Percentiles rank a stretch among this genome's conserved stretches.
These are phyloP conservation scores for Stemphylium beticola DNA, from an alignment of 2,329 filamentous ascomycete genomes.

Conservation along the genomic window DNA sequence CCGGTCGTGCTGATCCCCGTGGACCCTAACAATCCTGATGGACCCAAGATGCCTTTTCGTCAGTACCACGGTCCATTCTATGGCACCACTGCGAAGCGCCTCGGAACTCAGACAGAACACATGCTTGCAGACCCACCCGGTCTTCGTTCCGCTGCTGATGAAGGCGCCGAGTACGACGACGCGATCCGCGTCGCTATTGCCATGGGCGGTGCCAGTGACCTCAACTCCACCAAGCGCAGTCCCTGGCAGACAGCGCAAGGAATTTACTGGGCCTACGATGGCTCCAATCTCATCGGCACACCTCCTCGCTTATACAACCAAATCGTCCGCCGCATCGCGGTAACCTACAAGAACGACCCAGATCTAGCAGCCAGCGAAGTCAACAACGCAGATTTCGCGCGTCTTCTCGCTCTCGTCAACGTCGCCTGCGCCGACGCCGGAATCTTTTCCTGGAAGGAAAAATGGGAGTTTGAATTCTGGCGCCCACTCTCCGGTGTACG, in stretches of 20 bases:
- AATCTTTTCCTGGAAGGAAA: conserved; percentile 38
- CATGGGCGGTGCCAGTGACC: conserved; percentile 16
- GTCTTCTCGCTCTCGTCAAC: conserved; percentile 34
- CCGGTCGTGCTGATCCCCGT: conserved; percentile 28
- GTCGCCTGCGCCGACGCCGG: conserved; percentile 34
- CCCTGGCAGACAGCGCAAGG: conserved; percentile 19
- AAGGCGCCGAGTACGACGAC: conserved; percentile 22
- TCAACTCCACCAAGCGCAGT: conserved; percentile 21
- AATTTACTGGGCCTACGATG: conserved; percentile 23
- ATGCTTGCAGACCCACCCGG: conserved; percentile 19
- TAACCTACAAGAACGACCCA: conserved; percentile 15
- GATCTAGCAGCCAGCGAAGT: conserved; percentile 7
- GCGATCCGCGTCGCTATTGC: conserved; percentile 9
- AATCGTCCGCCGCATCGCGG: conserved; percentile 31
- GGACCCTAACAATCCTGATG: conserved; percentile 29
- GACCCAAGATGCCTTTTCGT: conserved; percentile 22
- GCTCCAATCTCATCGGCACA: conserved; percentile 30
- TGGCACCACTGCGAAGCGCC: conserved; percentile 27
- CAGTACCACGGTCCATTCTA: conserved; percentile 32
- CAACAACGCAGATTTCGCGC: conserved; percentile 39
- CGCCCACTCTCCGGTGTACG: conserved; percentile 37
- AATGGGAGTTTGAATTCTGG: conserved; percentile 40
- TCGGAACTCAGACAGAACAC: conserved; percentile 25
- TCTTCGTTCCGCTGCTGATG: conserved; percentile 7
- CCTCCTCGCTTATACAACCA: conserved; percentile 25